Percentiles rank a stretch among this genome's conserved stretches.
phyloP scores from a whole-genome alignment of 2,329 filamentous ascomycete species.

The Colletotrichum sublineola region DNA sequence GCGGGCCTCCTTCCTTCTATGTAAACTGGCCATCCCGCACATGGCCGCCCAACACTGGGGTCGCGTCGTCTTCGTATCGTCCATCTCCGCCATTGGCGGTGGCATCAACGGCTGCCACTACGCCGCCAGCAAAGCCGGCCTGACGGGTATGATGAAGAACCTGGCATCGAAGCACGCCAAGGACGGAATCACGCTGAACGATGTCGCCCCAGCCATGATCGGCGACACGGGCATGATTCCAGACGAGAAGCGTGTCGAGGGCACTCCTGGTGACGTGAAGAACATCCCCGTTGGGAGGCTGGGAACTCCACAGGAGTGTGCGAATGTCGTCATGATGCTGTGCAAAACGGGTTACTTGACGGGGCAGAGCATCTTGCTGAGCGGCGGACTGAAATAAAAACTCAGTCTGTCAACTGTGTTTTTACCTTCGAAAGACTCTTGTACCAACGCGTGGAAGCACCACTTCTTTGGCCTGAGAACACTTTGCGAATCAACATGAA shows the following conservation, averaged over 20 bases:
- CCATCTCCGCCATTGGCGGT: constrained; percentile 72
- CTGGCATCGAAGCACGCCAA: constrained; percentile 70
- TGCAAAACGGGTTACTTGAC: constrained; percentile 72
- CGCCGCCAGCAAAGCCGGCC: constrained; percentile 71
- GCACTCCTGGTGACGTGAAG: constrained; percentile 69
- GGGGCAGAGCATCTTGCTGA: constrained; percentile 67
- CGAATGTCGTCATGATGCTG: constrained; percentile 72
- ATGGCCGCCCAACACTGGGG: constrained; percentile 74
- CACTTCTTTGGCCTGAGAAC: not conserved
- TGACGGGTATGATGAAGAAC: constrained; percentile 76
- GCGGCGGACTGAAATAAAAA: constrained; percentile 63
- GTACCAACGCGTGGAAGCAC: too few relatives aligned
- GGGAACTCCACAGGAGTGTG: constrained; percentile 70
- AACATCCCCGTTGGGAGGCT: constrained; percentile 71
- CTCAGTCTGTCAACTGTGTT: not conserved
- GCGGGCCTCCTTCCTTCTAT: constrained; percentile 71
- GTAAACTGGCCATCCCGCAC: constrained; percentile 70
- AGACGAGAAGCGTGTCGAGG: constrained; percentile 62
- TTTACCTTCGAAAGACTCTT: not conserved
- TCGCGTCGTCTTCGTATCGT: constrained; percentile 73
- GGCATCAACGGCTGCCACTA: constrained; percentile 75
- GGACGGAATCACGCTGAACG: constrained; percentile 74
- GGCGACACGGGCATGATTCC: constrained; percentile 74
- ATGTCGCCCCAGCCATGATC: constrained; percentile 78
- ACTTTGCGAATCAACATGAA: not conserved